These are phyloP conservation scores for Hermanozyma aechmeae DNA, from an alignment of 805 yeast species.

Conservation along the genomic window DNA sequence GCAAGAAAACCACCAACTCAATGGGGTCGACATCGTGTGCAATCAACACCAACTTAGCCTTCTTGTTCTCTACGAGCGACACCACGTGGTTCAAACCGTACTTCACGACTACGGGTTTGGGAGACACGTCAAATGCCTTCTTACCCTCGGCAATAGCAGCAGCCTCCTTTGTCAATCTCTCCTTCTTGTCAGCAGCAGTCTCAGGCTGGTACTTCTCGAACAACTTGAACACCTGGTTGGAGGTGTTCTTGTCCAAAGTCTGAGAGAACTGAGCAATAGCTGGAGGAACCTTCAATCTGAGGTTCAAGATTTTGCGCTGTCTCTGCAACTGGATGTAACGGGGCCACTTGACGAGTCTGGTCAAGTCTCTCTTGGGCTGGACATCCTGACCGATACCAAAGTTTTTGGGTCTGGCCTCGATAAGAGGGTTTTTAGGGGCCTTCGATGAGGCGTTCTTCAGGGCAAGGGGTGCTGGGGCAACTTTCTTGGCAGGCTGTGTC, in stretches of 20 bases:
- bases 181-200: conserved; percentile 95
- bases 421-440: conserved; percentile 48
- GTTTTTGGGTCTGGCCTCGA: conserved; percentile 84
- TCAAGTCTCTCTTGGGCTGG: conserved; percentile 93
- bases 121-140: conserved; percentile 91
- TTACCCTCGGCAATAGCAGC: conserved; percentile 98
- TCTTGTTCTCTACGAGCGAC: conserved; percentile 94
- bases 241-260: conserved; percentile 97
- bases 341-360: conserved; percentile 99
- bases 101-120: conserved; percentile 95
- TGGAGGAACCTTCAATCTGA: conserved; percentile 99
- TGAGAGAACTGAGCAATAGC: conserved; percentile 94
- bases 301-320: conserved; percentile 91
- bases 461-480: conserved; percentile 40
- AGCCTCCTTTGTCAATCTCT: conserved; percentile 97
- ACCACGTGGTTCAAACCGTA: conserved; percentile 99
- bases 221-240: conserved; percentile 92
- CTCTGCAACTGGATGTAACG: conserved; percentile 97
- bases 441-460: conserved; percentile 21
- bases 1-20: conserved; percentile 93
- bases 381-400: conserved; percentile 95
- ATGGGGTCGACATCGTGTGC: conserved; percentile 99
- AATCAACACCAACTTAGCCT: conserved; percentile 92
- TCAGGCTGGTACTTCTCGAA: conserved; percentile 99
- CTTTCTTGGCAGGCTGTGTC: conserved; percentile 47